Percentiles rank a stretch among this genome's conserved stretches.
phyloP scores from a whole-genome alignment of 441 rosid genomes.

The Croton setiger region DNA sequence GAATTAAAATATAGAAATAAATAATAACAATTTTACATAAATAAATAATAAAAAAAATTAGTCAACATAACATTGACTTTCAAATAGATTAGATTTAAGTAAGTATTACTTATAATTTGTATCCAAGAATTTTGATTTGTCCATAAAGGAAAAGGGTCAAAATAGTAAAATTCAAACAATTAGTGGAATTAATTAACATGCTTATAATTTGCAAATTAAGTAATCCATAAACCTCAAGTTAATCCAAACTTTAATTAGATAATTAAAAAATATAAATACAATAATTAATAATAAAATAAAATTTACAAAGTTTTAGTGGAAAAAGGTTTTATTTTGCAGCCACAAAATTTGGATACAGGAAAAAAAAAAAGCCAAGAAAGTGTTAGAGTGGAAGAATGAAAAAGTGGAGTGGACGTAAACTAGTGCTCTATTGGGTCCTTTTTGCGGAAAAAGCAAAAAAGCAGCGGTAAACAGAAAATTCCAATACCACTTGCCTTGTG shows the following conservation, averaged over 20 bases:
- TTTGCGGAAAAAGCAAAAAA: conserved; percentile 3
- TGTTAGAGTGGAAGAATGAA: conserved; percentile 17
- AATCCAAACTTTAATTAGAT: background rate
- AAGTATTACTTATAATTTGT: no score
- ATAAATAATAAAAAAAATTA: no score
- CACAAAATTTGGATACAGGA: background rate
- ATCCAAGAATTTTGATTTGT: no score
- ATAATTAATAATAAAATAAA: no score
- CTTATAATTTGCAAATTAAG: background rate
- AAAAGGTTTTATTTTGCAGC: background rate
- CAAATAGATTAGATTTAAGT: no score
- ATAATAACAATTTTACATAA: no score
- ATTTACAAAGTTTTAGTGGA: background rate
- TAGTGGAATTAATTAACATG: no score
- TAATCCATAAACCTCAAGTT: background rate
- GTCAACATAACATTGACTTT: no score
- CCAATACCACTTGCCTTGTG: background rate
- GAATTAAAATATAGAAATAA: no score
- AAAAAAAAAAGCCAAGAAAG: background rate
- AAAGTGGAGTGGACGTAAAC: conserved; percentile 16
- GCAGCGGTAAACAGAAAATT: background rate
- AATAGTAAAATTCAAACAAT: background rate
- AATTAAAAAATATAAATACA: no score
- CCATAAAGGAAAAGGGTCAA: background rate
- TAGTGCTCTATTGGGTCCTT: background rate